Base-by-base conservation (phyloP, 371 early-diverging fungal genomes). In the Mortierella sp. region DNA sequence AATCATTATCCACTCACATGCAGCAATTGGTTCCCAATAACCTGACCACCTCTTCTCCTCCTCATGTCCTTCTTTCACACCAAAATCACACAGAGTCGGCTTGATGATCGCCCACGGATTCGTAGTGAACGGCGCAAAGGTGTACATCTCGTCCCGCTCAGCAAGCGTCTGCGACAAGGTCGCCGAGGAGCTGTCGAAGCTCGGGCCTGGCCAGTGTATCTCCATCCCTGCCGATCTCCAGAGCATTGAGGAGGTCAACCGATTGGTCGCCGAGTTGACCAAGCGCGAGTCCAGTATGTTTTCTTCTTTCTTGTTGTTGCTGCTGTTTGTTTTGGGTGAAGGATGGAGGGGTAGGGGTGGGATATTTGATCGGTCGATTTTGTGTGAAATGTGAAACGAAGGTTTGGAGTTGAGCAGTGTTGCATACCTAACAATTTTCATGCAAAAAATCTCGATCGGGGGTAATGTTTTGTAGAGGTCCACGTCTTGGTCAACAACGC, bases 401-500 rank as follows among this genome's bases (percentile, higher is more conserved):
- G 16, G 63, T 16, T 60, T 63, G n/a, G 48, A 35, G 10, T 21
- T 68, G 68, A 41, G 68, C 43, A 24, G 43, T 41, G 24, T 3
- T 51, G 43, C 11, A 24, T 38, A 21, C 24, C 35, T 48, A 35
- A 38, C 60, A 14, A 29, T 29, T 35, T 32, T 48, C 29, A 6
- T 72, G 0, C 29, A 3, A n/a, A 32, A 35, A 32, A 35, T 1
- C 24, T 7, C 24, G 68, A 68, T 68, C 68, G 41, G 14, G 21
- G 7, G 71, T 24, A 70, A 58, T 6, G 18, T 35, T 72, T 41
- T 75, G 29, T 83, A 89, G 96, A 95, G 81, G 89, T 98, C 72
- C 91, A 98, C 82, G 91, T 98, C 16, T 90, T 98, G 27, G 91
- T 98, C 46, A 97, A 98, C 87, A 97, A 97, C 87, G 92, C 95